Evolutionary conservation across 768 basidiomycete genomes (phyloP), one percentile per base, ranked within the genome.

Genomic region (Pulveroboletus frians): DNA sequence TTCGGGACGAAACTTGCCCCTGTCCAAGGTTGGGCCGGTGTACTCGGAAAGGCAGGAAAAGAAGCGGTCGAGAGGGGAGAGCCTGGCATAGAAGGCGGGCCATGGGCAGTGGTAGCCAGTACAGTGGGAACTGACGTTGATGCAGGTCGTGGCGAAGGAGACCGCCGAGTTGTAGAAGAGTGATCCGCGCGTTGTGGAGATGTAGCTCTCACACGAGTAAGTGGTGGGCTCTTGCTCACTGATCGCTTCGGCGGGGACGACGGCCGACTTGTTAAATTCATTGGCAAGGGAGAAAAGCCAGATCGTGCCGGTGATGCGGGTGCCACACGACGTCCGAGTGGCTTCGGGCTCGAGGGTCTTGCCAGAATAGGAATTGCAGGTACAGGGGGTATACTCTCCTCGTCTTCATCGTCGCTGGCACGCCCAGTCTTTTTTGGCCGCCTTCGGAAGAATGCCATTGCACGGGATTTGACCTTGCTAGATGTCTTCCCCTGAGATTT

Each of bases 361-460:
- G 55, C 55, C 29, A 67, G 27, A 23, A 17, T 27, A 14, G 66
- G 66, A 13, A 67, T 55, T 3, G 67, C 65, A 45, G 66, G 66
- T n/a, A 67, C 66, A 31, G 66, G 66, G 23, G 66, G 66, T 43
- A 67, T 51, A 7, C 14, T 30, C 15, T 59, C 57, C 13, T 66
- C 65, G 4, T 65, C 65, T 17, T 67, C 65, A n/a, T 67, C 63
- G 30, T 67, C 66, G 36, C 66, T 67, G 37, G 35, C 54, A 37
- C 44, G 54, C 17, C 31, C 47, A 6, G 46, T n/a, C 34, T 61
- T 69, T 49, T 63, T 69, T 10, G 54, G 34, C n/a, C 63, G 59
- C 27, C 67, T 63, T 37, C 67, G 58, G 50, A 67, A 67, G 56
- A 67, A 67, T 17, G 66, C 58, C 55, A 67, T 63, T 37, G 66